These are phyloP conservation scores for Colletotrichum sp. DNA, from an alignment of 2,329 filamentous ascomycete species.

Conservation along the genomic window DNA sequence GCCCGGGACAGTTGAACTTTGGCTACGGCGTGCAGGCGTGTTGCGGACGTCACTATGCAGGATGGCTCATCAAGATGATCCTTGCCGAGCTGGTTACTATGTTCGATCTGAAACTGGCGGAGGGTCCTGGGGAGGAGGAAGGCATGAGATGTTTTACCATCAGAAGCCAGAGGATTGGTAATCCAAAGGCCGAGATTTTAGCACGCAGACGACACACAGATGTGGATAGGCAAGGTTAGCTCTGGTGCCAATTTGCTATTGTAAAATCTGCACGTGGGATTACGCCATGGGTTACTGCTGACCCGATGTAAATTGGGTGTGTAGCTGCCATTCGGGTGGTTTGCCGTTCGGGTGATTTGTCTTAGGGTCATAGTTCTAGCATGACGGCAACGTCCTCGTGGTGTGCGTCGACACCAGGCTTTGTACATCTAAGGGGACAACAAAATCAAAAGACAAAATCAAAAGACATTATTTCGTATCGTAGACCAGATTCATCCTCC, in stretches of 20 bases:
- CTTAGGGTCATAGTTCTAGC: background rate
- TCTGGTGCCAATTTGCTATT: background rate
- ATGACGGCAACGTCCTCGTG: background rate
- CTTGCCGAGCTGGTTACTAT: background rate
- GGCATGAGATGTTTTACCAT: background rate
- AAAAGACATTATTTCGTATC: background rate
- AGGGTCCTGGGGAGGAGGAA: background rate
- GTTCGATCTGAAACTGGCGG: background rate
- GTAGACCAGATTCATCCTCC: background rate
- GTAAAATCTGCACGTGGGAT: background rate
- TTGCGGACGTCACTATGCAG: background rate
- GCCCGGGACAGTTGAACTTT: background rate
- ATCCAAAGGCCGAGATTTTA: background rate
- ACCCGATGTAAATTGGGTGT: background rate
- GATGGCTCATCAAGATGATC: background rate
- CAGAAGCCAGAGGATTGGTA: conserved; percentile 4
- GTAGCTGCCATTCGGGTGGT: background rate
- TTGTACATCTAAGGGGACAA: background rate
- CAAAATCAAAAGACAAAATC: too few relatives aligned
- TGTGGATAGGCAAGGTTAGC: background rate
- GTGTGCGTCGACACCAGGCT: background rate
- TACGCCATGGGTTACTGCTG: too few relatives aligned
- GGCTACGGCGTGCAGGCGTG: background rate
- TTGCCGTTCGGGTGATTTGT: background rate
- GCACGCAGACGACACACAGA: background rate